phyloP scores from a whole-genome alignment of 1,139 yeast species.

The Blastobotrys ciferrii region DNA sequence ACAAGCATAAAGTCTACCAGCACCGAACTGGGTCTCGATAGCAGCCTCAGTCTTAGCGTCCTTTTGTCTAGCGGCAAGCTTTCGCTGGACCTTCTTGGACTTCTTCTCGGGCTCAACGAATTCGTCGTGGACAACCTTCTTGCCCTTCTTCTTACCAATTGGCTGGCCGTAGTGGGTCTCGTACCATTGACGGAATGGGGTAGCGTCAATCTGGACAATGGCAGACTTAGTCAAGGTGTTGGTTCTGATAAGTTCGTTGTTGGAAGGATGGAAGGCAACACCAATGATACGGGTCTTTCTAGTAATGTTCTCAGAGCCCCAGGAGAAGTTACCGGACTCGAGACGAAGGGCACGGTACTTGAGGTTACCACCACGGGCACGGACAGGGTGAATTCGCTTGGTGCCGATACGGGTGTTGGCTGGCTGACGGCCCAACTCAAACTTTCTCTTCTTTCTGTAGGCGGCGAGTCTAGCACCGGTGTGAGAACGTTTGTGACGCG shows the following conservation, averaged over 20 bases:
- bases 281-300: constrained; percentile 98
- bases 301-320: constrained; percentile 98
- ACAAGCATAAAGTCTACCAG: constrained; percentile 98
- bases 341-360: constrained; percentile 99
- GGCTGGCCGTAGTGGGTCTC: constrained; percentile 96
- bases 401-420: constrained; percentile 99
- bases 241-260: constrained; percentile 99
- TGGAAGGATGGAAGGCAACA: constrained; percentile 99
- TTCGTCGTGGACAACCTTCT: constrained; percentile 32
- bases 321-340: constrained; percentile 99
- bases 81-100: constrained; percentile 85
- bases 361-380: constrained; percentile 99
- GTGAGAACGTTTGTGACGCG: constrained; percentile 99
- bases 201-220: constrained; percentile 98
- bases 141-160: constrained; percentile 76
- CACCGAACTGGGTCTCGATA: constrained; percentile 93
- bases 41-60: constrained; percentile 83
- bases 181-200: constrained; percentile 99
- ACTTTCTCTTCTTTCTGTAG: constrained; percentile 99
- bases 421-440: constrained; percentile 99
- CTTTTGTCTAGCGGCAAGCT: constrained; percentile 87
- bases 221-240: constrained; percentile 99
- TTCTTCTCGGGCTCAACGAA: constrained; percentile 42
- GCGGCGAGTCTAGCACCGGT: constrained; percentile 99
- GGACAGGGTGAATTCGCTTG: constrained; percentile 97